Evolutionary conservation across 2,329 filamentous ascomycete species (phyloP).

Genomic region (Aspergillus chevalieri): DNA sequence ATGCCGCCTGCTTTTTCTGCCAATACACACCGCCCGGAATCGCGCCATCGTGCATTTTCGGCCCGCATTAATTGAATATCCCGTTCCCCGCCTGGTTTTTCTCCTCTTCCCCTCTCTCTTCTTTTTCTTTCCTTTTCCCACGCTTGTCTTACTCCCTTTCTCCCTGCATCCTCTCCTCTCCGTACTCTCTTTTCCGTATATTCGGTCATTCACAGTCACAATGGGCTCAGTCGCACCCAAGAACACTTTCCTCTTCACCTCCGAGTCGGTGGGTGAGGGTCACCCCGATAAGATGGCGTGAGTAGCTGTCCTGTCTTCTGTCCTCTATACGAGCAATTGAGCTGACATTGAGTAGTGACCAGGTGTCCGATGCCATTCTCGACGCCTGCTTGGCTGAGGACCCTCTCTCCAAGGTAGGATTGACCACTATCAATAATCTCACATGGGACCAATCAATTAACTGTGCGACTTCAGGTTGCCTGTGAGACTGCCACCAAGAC

Average conservation of each 20-base stretch:
- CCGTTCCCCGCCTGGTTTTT: conserved; percentile 8
- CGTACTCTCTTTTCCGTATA: conserved; percentile 6
- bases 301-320: conserved; percentile 20
- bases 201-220: conserved; percentile 35
- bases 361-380: conserved; percentile 97
- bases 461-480: conserved; percentile 53
- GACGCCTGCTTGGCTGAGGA: conserved; percentile 94
- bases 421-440: background rate
- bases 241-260: conserved; percentile 75
- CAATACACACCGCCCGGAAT: conserved; percentile 20
- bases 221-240: conserved; percentile 53
- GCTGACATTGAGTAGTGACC: conserved; percentile 54
- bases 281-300: conserved; percentile 93
- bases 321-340: conserved; percentile 9
- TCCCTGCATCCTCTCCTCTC: conserved; percentile 4
- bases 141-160: conserved; percentile 1
- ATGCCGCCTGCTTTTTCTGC: conserved; percentile 16
- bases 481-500: conserved; percentile 99
- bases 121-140: background rate
- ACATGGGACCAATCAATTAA: background rate
- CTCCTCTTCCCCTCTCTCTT: background rate
- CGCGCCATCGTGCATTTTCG: conserved; percentile 20
- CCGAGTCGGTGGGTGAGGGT: conserved; percentile 82
- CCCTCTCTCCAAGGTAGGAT: conserved; percentile 80
- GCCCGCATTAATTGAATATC: conserved; percentile 2